A percentile compares a stretch with the other conserved stretches of the same genome.
Conservation (phyloP, 371 early-diverging fungal species). For the Mortierella sp. region DNA sequence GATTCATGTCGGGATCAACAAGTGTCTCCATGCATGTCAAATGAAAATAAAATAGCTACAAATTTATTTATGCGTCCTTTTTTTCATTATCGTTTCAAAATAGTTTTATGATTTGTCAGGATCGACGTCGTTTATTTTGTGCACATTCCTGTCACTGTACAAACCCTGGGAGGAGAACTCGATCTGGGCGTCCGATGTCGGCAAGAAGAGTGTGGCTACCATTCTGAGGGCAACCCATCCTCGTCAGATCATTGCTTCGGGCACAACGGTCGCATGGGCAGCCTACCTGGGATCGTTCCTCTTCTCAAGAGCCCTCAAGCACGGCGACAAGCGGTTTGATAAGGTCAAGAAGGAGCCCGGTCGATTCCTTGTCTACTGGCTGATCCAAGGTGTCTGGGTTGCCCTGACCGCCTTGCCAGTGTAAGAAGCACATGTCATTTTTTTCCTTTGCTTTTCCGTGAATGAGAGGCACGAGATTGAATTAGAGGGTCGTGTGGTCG, state of each 20-base stretch:
- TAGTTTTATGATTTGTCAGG: slow-evolving; percentile 55
- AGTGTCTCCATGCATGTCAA: neutral
- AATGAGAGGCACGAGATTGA: neutral
- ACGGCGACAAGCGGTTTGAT: slow-evolving; percentile 53
- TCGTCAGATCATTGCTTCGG: slow-evolving; percentile 51
- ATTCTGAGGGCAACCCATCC: slow-evolving; percentile 21
- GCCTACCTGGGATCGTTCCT: slow-evolving; percentile 46
- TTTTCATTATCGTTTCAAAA: neutral
- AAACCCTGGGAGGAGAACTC: slow-evolving; percentile 28
- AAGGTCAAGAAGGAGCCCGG: slow-evolving; percentile 35
- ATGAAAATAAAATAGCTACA: neutral
- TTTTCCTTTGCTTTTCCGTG: neutral
- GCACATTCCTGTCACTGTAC: slow-evolving; percentile 39
- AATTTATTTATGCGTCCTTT: neutral
- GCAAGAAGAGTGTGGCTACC: neutral
- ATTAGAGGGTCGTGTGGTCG: neutral
- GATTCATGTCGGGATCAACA: neutral
- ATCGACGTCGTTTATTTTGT: slow-evolving; percentile 35
- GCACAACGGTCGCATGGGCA: slow-evolving; percentile 46
- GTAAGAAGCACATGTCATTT: neutral
- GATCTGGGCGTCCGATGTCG: neutral
- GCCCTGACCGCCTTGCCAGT: slow-evolving; percentile 52
- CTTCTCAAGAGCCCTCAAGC: slow-evolving; percentile 28
- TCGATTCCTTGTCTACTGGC: slow-evolving; percentile 43
- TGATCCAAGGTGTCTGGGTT: slow-evolving; percentile 52